These are phyloP conservation scores for Scenedesmus sp. DNA, from an alignment of 163 green algal genomes.

Conservation along the genomic window DNA sequence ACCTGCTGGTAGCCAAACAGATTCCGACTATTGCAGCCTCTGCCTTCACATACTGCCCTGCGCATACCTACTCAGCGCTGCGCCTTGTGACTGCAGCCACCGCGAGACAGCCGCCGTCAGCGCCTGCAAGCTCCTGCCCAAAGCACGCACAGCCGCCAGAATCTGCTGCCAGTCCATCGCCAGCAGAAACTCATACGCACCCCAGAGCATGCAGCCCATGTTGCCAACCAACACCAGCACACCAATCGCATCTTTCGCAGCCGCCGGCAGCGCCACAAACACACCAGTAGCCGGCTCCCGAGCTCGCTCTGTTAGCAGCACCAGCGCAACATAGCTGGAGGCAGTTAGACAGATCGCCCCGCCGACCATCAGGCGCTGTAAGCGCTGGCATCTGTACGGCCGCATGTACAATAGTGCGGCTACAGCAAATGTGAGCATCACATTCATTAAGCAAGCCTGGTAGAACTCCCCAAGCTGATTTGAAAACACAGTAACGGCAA, in stretches of 20 bases:
- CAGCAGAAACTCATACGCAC: background rate
- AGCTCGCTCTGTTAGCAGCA: background rate
- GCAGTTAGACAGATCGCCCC: background rate
- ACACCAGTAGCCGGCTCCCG: background rate
- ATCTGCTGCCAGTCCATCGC: background rate
- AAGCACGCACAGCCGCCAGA: background rate
- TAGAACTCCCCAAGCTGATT: background rate
- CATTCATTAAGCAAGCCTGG: conserved; percentile 5
- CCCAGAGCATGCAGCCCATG: background rate
- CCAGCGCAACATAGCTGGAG: background rate
- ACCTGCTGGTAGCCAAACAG: too few relatives aligned
- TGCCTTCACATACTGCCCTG: too few relatives aligned
- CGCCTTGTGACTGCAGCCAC: background rate
- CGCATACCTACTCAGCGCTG: background rate
- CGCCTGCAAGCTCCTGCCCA: background rate
- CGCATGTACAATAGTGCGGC: background rate
- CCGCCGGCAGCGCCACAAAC: background rate
- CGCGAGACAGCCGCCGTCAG: background rate
- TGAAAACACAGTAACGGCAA: background rate
- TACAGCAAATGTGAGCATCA: background rate
- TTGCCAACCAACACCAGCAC: background rate
- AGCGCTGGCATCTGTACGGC: background rate
- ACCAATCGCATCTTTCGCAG: background rate
- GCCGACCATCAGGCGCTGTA: background rate
- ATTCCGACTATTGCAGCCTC: too few relatives aligned